Evolutionary conservation across 2,329 filamentous ascomycete genomes (phyloP).

Genomic region (Cercospora beticola): DNA sequence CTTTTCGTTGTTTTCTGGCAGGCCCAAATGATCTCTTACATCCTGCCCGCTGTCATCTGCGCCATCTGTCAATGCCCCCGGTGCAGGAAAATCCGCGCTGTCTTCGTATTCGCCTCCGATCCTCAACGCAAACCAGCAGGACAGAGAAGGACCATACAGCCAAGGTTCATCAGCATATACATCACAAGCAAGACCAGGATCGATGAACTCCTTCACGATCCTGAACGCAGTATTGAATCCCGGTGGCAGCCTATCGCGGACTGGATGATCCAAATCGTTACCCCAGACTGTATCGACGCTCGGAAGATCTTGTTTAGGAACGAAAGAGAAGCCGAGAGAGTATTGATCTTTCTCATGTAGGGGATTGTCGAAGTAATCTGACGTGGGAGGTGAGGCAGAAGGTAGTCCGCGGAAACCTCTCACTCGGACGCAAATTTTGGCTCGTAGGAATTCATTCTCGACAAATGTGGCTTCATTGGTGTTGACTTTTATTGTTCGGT

Average conservation of each 20-base stretch:
- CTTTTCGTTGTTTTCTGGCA: constrained; percentile 45
- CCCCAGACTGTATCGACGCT: constrained; percentile 80
- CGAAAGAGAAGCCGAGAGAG: constrained; percentile 76
- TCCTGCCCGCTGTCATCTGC: constrained; percentile 41
- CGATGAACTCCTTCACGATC: constrained; percentile 85
- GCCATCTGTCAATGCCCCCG: constrained; percentile 42
- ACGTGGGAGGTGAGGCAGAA: constrained; percentile 58
- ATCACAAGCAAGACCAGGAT: constrained; percentile 86
- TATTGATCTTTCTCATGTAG: constrained; percentile 77
- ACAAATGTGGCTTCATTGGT: constrained; percentile 58
- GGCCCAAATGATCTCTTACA: constrained; percentile 31
- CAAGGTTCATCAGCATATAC: constrained; percentile 83
- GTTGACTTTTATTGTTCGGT: constrained; percentile 75
- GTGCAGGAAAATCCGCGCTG: constrained; percentile 31
- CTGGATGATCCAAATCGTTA: constrained; percentile 90
- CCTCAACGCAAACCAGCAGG: constrained; percentile 37
- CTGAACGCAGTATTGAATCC: constrained; percentile 81
- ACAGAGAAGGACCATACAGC: constrained; percentile 69
- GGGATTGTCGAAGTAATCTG: constrained; percentile 74
- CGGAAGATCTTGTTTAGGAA: constrained; percentile 63
- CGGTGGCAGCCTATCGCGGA: constrained; percentile 78
- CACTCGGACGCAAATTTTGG: constrained; percentile 75
- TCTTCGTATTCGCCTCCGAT: constrained; percentile 31
- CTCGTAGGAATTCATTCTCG: constrained; percentile 62
- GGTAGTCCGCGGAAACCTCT: constrained; percentile 66